Evolutionary conservation across 2,329 filamentous ascomycete species (phyloP).

Genomic region (Penicillium sp.): DNA sequence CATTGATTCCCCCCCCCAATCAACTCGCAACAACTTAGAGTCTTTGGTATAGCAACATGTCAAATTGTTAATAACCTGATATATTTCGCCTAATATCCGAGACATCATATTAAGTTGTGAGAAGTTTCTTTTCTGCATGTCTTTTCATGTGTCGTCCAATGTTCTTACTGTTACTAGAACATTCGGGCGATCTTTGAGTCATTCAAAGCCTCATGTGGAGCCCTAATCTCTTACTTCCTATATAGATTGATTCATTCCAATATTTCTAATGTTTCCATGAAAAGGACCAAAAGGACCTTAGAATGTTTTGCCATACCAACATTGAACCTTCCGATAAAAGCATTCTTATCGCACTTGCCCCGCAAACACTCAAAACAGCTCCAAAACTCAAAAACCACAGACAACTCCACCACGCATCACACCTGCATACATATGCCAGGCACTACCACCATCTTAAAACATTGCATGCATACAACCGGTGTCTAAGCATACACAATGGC

Average conservation of each 20-base stretch:
- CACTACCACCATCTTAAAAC: not conserved
- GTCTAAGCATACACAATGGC: not conserved
- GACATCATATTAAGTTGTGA: not conserved
- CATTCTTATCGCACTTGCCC: not conserved
- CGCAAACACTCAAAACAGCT: not conserved
- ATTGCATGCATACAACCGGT: not conserved
- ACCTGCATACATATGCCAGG: not conserved
- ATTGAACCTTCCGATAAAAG: not conserved
- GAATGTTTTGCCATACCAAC: not conserved
- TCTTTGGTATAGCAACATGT: not conserved
- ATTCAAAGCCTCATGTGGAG: not conserved
- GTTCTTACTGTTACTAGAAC: not conserved
- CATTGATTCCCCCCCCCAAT: too few relatives aligned
- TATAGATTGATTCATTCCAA: not conserved
- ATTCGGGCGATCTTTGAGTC: not conserved
- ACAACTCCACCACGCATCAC: not conserved
- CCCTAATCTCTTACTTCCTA: not conserved
- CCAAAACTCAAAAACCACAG: not conserved
- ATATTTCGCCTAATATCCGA: not conserved
- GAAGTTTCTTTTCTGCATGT: not conserved
- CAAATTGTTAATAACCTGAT: not conserved
- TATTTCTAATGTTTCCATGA: too few relatives aligned
- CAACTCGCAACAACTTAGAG: not conserved
- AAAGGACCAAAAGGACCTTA: too few relatives aligned
- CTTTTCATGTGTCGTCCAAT: not conserved